Evolutionary conservation across 2,329 filamentous ascomycete species (phyloP).

Genomic region (Emmonsiellopsis sp.): DNA sequence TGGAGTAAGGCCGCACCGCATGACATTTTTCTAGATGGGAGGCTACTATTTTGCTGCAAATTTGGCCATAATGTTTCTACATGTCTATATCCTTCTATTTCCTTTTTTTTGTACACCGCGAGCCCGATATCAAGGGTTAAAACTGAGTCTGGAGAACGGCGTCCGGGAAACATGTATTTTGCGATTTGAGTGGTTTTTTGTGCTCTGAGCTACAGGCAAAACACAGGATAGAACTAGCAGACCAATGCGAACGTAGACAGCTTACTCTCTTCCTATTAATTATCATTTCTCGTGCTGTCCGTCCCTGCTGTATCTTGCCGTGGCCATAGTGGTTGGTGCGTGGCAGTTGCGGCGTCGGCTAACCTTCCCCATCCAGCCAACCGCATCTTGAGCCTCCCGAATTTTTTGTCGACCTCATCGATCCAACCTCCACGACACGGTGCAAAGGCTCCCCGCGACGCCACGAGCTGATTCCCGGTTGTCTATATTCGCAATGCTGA

Average conservation of each 20-base stretch:
- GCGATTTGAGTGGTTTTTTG: neutral
- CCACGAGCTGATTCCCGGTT: neutral
- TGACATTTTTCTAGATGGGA: neutral
- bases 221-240: neutral
- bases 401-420: neutral
- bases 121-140: neutral
- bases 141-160: conserved; percentile 5
- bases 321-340: neutral
- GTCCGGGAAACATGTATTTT: neutral
- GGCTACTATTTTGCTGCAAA: neutral
- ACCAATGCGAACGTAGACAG: neutral
- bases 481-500: conserved; percentile 42
- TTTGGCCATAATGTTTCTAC: neutral
- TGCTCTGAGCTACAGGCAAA: neutral
- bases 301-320: too few relatives aligned
- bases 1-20: conserved; percentile 47
- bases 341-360: conserved; percentile 4
- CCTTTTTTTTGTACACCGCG: neutral
- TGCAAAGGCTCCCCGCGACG: neutral
- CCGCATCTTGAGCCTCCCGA: neutral
- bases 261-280: neutral
- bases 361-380: conserved; percentile 3
- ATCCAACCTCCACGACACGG: neutral
- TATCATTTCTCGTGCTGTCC: neutral
- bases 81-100: too few relatives aligned